Evolutionary conservation across 495 filamentous ascomycete genomes (phyloP).

Genomic region (Talaromyces borbonicus): DNA sequence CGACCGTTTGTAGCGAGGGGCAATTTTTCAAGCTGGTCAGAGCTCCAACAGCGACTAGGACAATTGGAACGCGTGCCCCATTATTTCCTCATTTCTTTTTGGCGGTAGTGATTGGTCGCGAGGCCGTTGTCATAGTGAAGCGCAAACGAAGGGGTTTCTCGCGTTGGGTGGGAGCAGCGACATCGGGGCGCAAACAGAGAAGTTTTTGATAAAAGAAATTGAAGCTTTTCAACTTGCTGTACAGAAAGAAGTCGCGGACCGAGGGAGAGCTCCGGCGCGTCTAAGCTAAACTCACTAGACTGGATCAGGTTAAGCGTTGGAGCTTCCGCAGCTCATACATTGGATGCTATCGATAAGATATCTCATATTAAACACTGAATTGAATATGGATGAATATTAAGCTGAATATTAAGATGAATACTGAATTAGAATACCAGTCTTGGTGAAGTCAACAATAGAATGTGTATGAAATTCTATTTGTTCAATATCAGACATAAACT

Average conservation of each 20-base stretch:
- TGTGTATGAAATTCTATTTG: no score
- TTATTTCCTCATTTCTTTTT: background rate
- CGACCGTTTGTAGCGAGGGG: background rate
- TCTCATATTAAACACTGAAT: no score
- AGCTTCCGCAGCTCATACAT: no score
- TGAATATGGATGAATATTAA: no score
- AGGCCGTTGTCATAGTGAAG: background rate
- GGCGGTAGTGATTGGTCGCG: background rate
- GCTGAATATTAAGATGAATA: no score
- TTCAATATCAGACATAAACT: no score
- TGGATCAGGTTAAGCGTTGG: no score
- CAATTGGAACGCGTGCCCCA: background rate
- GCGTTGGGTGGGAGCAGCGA: background rate
- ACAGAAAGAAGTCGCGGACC: no score
- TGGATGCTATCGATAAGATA: no score
- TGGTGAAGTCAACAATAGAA: no score
- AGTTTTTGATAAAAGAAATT: background rate
- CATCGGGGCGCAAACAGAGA: background rate
- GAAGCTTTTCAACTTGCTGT: conserved; percentile 2
- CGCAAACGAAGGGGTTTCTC: background rate
- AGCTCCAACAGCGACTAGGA: conserved; percentile 5
- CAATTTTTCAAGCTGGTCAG: background rate
- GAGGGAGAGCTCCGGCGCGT: background rate
- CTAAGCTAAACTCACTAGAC: background rate
- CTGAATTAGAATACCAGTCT: no score